phyloP scores from a whole-genome alignment of 305 asterid genomes.

The Solanum chacoense region DNA sequence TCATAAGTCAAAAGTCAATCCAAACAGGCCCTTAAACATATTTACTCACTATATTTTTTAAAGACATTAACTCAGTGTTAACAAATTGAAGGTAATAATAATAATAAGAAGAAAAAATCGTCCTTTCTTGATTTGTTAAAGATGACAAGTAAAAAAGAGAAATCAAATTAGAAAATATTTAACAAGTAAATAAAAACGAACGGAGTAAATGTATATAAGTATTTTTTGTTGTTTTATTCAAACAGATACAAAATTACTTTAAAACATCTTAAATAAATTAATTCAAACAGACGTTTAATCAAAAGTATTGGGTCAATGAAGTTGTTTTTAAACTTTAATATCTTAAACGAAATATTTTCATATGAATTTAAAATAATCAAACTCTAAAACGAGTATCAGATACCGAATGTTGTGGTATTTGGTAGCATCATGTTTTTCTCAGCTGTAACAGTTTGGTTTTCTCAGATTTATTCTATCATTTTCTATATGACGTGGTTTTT shows the following conservation, averaged over 20 bases:
- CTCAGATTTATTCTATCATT: not conserved
- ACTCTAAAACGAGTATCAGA: not conserved
- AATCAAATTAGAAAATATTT: too few relatives aligned
- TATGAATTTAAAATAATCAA: not conserved
- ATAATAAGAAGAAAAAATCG: too few relatives aligned
- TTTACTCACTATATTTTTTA: too few relatives aligned
- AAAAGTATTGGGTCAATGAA: not conserved
- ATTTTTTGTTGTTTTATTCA: too few relatives aligned
- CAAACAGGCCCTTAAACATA: too few relatives aligned
- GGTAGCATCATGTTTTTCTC: not conserved
- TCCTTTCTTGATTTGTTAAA: too few relatives aligned
- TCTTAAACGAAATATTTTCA: fast-evolving
- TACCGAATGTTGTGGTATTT: not conserved
- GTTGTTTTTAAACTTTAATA: not conserved
- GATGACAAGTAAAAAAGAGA: fast-evolving
- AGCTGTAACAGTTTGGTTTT: not conserved
- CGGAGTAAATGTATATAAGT: too few relatives aligned
- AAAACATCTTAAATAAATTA: fast-evolving
- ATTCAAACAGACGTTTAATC: not conserved
- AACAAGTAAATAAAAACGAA: fast-evolving
- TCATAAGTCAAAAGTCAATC: too few relatives aligned
- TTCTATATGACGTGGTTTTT: not conserved
- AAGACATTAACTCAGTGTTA: too few relatives aligned
- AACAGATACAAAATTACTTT: not conserved
- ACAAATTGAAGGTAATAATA: too few relatives aligned